Base-by-base conservation (phyloP, 2,329 filamentous ascomycete genomes). In the Diaporthe capsici region DNA sequence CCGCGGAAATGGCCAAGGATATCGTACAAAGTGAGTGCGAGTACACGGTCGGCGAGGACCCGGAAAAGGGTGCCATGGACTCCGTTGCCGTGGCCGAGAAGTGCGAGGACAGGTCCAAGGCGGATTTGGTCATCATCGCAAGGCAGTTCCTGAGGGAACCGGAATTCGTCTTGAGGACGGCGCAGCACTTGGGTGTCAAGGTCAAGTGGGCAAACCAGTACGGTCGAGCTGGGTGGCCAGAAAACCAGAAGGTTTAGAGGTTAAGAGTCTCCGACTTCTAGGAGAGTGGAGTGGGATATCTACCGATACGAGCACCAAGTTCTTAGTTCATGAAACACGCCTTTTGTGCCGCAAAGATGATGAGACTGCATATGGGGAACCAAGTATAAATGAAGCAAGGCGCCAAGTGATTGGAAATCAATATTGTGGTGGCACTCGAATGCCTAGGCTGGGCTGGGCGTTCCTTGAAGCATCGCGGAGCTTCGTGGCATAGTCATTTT, bases 81-180 rank as follows among this genome's bases (percentile, higher is more conserved):
- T 67, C 20, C 5, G 57, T 73, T 25, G 1, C 58, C 22, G n/a
- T 51, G 31, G 81, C 79, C 10, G 79, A 87, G 28, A 84, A 86
- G 80, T 81, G 87, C 7, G 84, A 85, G 68, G 80, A 80, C 70
- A 79, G 76, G 78, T 80, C 88, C 22, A 85, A 87, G 81, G 90
- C 89, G 1, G 95, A 98, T 81, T 83, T 96, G n/a, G 91, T 93
- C 0, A 88, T 96, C 25, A 88, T 93, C 1, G 96, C 91, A 0
- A 88, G 95, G 74, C 93, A 94, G 81, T 97, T 97, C 84, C 88
- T 97, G 85, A 91, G 95, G 82, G 95, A 98, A 81, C 94, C 95
- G 0, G 92, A 94, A 75, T 92, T 95, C 81, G 93, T 95, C 12
- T 91, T 95, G 84, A 88, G 90, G 47, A 92, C 91, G 77, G 95